Evolutionary conservation across 257 asterid genomes (phyloP).

Genomic region (Plantago elongata): DNA sequence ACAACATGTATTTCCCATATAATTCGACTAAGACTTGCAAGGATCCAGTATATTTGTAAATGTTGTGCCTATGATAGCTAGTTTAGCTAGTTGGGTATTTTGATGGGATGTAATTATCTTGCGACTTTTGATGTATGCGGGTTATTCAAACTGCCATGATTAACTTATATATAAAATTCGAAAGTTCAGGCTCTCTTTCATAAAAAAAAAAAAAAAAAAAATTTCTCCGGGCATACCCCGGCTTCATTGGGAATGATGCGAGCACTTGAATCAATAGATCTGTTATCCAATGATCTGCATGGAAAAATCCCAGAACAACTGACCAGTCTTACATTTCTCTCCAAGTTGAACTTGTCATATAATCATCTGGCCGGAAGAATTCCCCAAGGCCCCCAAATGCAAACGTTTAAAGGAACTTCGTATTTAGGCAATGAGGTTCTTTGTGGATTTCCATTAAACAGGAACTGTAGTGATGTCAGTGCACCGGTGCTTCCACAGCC

Average conservation of each 20-base stretch:
- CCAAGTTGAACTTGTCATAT: constrained; percentile 33
- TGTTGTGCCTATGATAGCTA: too few species aligned
- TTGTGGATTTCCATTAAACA: constrained; percentile 19
- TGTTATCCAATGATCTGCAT: constrained; percentile 30
- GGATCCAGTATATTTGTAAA: too few species aligned
- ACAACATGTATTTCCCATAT: too few species aligned
- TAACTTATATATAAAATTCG: too few species aligned
- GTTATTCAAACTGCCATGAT: too few species aligned
- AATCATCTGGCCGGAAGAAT: constrained; percentile 32
- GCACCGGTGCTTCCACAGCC: background rate
- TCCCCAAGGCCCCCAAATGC: constrained; percentile 31
- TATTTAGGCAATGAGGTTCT: constrained; percentile 23
- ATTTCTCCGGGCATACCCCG: constrained; percentile 39
- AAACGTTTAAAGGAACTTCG: constrained; percentile 25
- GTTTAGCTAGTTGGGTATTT: too few species aligned
- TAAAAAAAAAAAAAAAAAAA: too few species aligned
- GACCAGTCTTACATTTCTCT: constrained; percentile 29
- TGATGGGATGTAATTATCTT: too few species aligned
- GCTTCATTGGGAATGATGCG: constrained; percentile 21
- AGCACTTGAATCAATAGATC: constrained; percentile 35
- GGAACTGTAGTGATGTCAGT: background rate
- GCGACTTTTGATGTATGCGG: too few species aligned
- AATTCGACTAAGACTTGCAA: too few species aligned
- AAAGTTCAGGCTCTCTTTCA: too few species aligned
- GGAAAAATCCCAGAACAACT: constrained; percentile 33